Evolutionary conservation across 2,329 filamentous ascomycete species (phyloP).

Genomic region (Aaosphaeria pasadenensis): DNA sequence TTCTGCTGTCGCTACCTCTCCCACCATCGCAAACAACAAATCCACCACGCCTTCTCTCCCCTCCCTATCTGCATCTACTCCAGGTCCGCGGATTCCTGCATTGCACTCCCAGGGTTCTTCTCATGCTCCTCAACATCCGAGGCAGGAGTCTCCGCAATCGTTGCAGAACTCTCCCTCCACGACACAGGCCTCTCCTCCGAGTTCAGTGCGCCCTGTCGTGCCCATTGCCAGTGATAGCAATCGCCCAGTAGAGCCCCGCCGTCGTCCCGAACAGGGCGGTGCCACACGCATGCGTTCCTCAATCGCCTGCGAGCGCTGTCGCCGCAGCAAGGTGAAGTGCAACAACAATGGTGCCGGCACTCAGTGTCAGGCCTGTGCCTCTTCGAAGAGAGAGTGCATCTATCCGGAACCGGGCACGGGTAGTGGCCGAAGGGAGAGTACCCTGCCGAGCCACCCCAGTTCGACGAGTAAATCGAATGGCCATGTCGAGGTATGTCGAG

Average conservation of each 20-base stretch:
- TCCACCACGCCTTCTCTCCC: neutral
- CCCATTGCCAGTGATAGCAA: slow-evolving; percentile 13
- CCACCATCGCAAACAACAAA: too few species aligned
- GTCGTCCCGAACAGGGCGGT: slow-evolving; percentile 16
- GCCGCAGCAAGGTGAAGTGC: slow-evolving; percentile 83
- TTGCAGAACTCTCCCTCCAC: slow-evolving; percentile 20
- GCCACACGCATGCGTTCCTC: slow-evolving; percentile 65
- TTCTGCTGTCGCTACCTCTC: too few species aligned
- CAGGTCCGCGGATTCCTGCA: slow-evolving; percentile 9
- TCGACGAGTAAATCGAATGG: too few species aligned
- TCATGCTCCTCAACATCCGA: slow-evolving; percentile 8
- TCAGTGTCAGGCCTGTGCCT: slow-evolving; percentile 72
- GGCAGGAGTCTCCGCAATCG: slow-evolving; percentile 8
- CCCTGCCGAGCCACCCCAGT: slow-evolving; percentile 3
- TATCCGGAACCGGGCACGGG: slow-evolving; percentile 56
- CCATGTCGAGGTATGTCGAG: too few species aligned
- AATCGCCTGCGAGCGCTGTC: slow-evolving; percentile 73
- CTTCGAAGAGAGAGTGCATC: slow-evolving; percentile 67
- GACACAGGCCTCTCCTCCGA: slow-evolving; percentile 27
- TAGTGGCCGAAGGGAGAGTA: slow-evolving; percentile 37
- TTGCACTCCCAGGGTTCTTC: slow-evolving; percentile 6
- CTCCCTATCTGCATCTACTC: neutral
- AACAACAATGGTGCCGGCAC: slow-evolving; percentile 72
- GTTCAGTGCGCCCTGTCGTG: slow-evolving; percentile 14
- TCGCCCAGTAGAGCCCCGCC: slow-evolving; percentile 1